Base-by-base conservation (phyloP, 805 yeast genomes). In the Sporopachydermia lactativora region DNA sequence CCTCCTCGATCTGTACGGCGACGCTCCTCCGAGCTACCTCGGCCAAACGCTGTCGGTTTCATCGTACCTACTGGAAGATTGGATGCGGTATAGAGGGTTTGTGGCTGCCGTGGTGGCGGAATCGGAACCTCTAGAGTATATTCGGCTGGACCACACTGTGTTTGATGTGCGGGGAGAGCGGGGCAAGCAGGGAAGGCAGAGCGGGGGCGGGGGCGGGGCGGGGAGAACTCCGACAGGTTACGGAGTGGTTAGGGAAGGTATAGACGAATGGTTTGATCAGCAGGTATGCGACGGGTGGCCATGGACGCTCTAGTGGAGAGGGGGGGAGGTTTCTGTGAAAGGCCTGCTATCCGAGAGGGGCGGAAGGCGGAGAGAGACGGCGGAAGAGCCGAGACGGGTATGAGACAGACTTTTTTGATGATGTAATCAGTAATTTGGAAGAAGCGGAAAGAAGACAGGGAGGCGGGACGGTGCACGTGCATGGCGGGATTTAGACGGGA, bases 161-260 rank as follows among this genome's bases (percentile, higher is more conserved):
- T 44, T 44, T 19, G 48, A 45, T 24, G 28, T 44, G 5, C 15
- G 39, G n/a, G 37, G 17, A 17, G 28, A 14, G 8, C 11, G n/a
- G 5, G 15, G 36, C 3, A 19, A 36, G 3, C 8, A 24, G 8
- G 31, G 31, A 24, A 24, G 31, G 8, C 13, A 8, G 13, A 24
- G n/a, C n/a, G 31, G 31, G 31, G 37, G 18, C n/a, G 8, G 31
- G 8, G n/a, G 31, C 8, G 31, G n/a, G 31, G n/a, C 13, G n/a
- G n/a, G n/a, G n/a, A 24, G n/a, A 24, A 24, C 8, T 8, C n/a
- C 31, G 31, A 24, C 31, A 8, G 31, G 31, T 8, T 24, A 24
- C n/a, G 31, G 36, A 11, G 47, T 43, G 3, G 17, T 43, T 4
- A 16, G 48, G 24, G 45, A 45, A 35, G 48, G 48, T 14, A 39